Base-by-base conservation (phyloP, 2,329 filamentous ascomycete species). In the Exophiala aquamarina region DNA sequence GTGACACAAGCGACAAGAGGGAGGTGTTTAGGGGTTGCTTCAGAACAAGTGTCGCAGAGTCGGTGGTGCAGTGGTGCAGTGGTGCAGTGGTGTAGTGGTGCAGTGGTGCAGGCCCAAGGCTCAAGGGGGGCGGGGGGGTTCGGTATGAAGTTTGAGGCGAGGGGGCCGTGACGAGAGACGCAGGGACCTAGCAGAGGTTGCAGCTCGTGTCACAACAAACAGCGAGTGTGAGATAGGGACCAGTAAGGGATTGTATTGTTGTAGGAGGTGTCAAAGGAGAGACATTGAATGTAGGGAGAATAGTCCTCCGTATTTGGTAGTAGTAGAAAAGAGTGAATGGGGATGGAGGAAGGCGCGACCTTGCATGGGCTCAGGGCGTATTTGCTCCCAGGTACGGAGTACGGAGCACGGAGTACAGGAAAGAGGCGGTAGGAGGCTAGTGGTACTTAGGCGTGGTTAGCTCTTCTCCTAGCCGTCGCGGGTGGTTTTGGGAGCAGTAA, bases 101-200 rank as follows among this genome's bases (percentile, higher is more conserved):
- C 45, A 49, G 45, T 44, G 41, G 41, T 17, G 10, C 18, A 18
- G 40, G 28, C 31, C 23, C 10, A n/a, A 17, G 17, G 33, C 21
- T 34, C n/a, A 5, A 34, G 8, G 32, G 32, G n/a, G 6, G n/a
- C 5, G 32, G 32, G 13, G 32, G 32, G 13, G 17, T 8, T 34
- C 17, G 32, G 17, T 34, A 18, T 32, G 17, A 32, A 38, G 34
- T 31, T 21, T 28, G 40, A 52, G 29, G 44, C 47, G 51, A 51
- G 48, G 48, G 52, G 44, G 21, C 33, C 33, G 38, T 43, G 36
- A 35, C 23, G 14, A 28, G 32, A 34, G 39, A 47, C 49, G 52
- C 52, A 55, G 52, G 52, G 52, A 41, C 45, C 45, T 44, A 41
- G 44, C 37, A 40, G 39, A 47, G 48, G 47, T 49, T 37, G 48